Conservation (phyloP, 2,329 filamentous ascomycete species). For the Neophaeococcomyces aloes region DNA sequence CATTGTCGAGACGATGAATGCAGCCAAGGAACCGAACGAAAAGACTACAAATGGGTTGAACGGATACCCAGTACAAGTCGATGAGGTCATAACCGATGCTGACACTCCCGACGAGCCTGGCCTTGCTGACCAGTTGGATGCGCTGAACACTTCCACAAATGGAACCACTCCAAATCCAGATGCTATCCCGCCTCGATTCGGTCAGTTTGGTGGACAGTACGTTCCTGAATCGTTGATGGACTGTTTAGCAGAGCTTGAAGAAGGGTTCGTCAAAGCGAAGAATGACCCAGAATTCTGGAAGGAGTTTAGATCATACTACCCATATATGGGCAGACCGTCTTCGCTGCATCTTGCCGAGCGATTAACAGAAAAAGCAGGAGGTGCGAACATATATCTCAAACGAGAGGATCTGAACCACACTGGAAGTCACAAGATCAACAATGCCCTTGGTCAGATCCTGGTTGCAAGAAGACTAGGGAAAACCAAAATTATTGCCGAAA, state of each 20-base stretch:
- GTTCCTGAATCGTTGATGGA: constrained; percentile 98
- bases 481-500: constrained; percentile 95
- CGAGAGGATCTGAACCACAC: constrained; percentile 96
- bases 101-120: constrained; percentile 50
- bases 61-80: constrained; percentile 46
- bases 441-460: constrained; percentile 85
- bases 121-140: constrained; percentile 73
- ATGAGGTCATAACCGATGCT: constrained; percentile 53
- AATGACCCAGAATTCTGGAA: constrained; percentile 92
- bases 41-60: constrained; percentile 30
- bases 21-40: constrained; percentile 49
- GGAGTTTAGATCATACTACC: constrained; percentile 90
- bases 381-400: constrained; percentile 96
- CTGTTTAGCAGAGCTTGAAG: constrained; percentile 80
- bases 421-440: constrained; percentile 99
- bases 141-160: constrained; percentile 53
- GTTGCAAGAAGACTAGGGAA: constrained; percentile 80
- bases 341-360: constrained; percentile 82
- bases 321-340: constrained; percentile 91
- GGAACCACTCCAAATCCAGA: constrained; percentile 30
- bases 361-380: constrained; percentile 77
- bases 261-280: constrained; percentile 76
- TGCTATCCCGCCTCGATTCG: constrained; percentile 75
- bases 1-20: constrained; percentile 57
- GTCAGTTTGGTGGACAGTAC: constrained; percentile 93